Percentiles rank a stretch among this genome's conserved stretches.
phyloP scores from a whole-genome alignment of 768 basidiomycete genomes.

The Leccinum arenicola region DNA sequence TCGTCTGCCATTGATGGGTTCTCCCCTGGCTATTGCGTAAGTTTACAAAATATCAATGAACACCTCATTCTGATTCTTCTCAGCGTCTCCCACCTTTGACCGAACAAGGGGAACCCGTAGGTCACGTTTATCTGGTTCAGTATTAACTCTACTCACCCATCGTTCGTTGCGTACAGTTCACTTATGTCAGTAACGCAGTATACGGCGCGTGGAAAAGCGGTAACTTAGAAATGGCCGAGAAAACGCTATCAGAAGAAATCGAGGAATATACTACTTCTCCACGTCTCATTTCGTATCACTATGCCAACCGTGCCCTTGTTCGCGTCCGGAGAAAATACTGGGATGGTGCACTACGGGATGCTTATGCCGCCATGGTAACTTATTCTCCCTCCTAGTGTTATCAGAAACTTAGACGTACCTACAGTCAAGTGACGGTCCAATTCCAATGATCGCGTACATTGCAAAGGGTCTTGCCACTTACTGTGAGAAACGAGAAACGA shows the following conservation, averaged over 20 bases:
- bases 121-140: not conserved
- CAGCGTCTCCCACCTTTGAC: conserved; percentile 3
- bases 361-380: not conserved
- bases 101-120: conserved; percentile 4
- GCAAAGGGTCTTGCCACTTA: conserved; percentile 7
- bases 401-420: not conserved
- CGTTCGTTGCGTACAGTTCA: conserved; percentile 5
- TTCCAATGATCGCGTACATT: conserved; percentile 1
- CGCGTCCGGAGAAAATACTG: conserved; percentile 3
- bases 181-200: conserved; percentile 6
- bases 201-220: conserved; percentile 9
- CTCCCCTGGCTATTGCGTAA: conserved; percentile 5
- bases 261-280: not conserved
- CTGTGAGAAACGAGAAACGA: not conserved
- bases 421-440: not conserved
- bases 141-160: not conserved
- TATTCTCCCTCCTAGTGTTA: not conserved
- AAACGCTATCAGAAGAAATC: conserved; percentile 12
- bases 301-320: conserved; percentile 17
- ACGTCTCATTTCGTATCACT: not conserved
- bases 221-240: conserved; percentile 3
- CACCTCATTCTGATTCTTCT: conserved; percentile 1
- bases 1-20: not conserved
- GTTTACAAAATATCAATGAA: not conserved
- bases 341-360: conserved; percentile 7